These are phyloP conservation scores for Ilyonectria robusta DNA, from an alignment of 2,329 filamentous ascomycete species.

Conservation along the genomic window DNA sequence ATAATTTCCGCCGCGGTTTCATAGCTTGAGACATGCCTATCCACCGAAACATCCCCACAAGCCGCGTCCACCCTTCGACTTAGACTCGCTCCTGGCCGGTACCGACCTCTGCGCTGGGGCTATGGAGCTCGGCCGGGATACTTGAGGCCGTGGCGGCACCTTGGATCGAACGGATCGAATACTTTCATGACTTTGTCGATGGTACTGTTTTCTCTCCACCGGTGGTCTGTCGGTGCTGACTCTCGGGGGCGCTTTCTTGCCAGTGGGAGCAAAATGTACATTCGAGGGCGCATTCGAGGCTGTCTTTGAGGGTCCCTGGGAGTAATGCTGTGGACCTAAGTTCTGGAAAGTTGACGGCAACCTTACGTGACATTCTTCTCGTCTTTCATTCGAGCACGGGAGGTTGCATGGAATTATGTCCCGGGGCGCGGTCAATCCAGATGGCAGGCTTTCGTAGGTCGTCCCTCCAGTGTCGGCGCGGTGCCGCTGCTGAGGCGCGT, in stretches of 20 bases:
- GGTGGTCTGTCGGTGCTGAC: conserved; percentile 2
- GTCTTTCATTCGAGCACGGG: neutral
- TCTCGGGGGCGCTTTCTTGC: neutral
- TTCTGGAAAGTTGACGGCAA: neutral
- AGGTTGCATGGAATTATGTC: neutral
- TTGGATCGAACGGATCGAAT: conserved; percentile 11
- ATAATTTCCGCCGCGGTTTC: neutral
- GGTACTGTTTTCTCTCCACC: conserved; percentile 3
- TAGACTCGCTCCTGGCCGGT: neutral
- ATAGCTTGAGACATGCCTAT: neutral
- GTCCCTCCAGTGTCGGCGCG: conserved; percentile 1
- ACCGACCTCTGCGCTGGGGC: neutral
- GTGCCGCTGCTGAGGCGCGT: neutral
- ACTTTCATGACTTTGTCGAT: conserved; percentile 19
- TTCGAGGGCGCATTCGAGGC: neutral
- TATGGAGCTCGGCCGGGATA: neutral
- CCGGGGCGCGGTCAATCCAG: conserved; percentile 18
- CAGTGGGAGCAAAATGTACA: neutral
- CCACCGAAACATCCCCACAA: conserved; percentile 19
- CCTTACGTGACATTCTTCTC: neutral
- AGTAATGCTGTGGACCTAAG: neutral
- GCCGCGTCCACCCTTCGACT: conserved; percentile 10
- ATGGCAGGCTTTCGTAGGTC: conserved; percentile 13
- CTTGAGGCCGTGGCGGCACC: neutral
- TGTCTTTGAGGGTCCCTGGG: neutral